Evolutionary conservation across 345 rosid species (phyloP).

Genomic region (Psidium guajava): DNA sequence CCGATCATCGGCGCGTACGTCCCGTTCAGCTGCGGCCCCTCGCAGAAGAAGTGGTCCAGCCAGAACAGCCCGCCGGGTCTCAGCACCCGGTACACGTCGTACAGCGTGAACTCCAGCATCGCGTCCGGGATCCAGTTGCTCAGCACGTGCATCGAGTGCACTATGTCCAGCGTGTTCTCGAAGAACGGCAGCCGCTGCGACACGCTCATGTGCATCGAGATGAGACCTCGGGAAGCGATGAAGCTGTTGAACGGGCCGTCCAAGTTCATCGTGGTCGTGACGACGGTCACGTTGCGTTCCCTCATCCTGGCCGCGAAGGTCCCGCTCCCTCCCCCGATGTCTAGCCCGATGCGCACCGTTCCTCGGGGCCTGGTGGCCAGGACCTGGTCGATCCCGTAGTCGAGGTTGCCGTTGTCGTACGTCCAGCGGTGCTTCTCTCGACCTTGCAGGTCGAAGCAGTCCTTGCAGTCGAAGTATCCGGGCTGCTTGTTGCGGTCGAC

Average conservation of each 20-base stretch:
- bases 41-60: constrained; percentile 48
- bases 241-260: constrained; percentile 49
- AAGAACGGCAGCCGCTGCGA: constrained; percentile 48
- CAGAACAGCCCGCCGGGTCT: constrained; percentile 49
- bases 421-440: constrained; percentile 32
- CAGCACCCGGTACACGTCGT: constrained; percentile 34
- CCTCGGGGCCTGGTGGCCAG: constrained; percentile 12
- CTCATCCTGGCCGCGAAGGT: constrained; percentile 54
- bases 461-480: constrained; percentile 32
- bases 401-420: constrained; percentile 18
- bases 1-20: constrained; percentile 27
- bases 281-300: constrained; percentile 35
- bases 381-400: constrained; percentile 33
- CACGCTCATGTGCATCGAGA: constrained; percentile 28
- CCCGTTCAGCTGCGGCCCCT: constrained; percentile 30
- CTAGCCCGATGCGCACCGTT: constrained; percentile 32
- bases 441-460: constrained; percentile 33
- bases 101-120: constrained; percentile 32
- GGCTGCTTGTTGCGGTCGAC: constrained; percentile 16
- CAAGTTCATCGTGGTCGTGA: constrained; percentile 35
- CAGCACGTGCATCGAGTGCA: constrained; percentile 41
- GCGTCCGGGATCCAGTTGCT: constrained; percentile 40
- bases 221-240: constrained; percentile 39
- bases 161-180: constrained; percentile 39
- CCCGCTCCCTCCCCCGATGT: constrained; percentile 34